Evolutionary conservation across 768 basidiomycete genomes (phyloP), one percentile per base, ranked within the genome.

Genomic region (Macrolepiota albuminosa): DNA sequence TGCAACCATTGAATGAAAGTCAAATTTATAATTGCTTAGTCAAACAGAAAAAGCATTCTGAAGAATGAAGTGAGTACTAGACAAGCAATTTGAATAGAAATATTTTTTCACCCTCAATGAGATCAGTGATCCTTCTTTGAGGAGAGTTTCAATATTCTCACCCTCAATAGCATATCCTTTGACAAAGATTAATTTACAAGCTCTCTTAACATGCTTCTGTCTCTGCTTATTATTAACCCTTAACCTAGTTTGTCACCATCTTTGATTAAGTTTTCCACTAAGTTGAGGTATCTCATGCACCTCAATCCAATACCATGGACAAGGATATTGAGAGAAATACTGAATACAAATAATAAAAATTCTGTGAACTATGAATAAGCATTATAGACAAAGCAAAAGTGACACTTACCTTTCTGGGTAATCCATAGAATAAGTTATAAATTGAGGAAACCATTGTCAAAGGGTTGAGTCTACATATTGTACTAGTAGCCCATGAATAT

Each of bases 291-390:
- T 68, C 0, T 70, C 33, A 0, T 56, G 8, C 26, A 64, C 68
- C 1, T 36, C 55, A 6, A 72, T 57, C 3, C 70, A 61, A 51
- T 73, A 74, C 2, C 67, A 68, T 2, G 72, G 72, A 46, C 73
- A 74, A 6, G 72, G 72, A 48, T 66, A 72, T 7, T 33, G 6
- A 0, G 66, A 66, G 3, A 68, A 56, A 54, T 58, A 62, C 5
- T 61, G 58, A 26, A 69, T 60, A 53, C 57, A 60, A 6, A 63
- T 64, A 52, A 72, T 49, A 1, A 74, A 58, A 33, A 69, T 65
- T 48, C 72, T 72, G 51, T n/a, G 24, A n/a, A 10, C 43, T 24
- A 10, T 45, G 2, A 45, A 21, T 9, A 43, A 43, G 6, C 42
- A 43, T 21, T 11, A 29, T n/a, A 39, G 10, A 34, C 1, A 55